Base-by-base conservation (phyloP, 148 eudicot genomes). In the Amaranthus palmeri region DNA sequence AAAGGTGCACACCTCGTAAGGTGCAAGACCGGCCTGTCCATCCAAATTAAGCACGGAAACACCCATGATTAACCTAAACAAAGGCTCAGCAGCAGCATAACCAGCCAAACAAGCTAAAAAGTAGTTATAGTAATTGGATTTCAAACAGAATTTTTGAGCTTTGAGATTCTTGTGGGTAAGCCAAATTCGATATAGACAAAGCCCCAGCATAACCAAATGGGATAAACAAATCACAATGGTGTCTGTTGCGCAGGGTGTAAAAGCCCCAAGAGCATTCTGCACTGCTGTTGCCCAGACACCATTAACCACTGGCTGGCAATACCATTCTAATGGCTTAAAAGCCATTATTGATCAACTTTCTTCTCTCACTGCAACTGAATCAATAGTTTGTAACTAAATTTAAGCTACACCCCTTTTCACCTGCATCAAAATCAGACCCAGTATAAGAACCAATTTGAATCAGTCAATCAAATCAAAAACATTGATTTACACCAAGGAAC, bases 211-310 rank as follows among this genome's bases (percentile, higher is more conserved):
- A 76, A 82, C 83, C 83, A 89, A 71, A 82, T 88, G 82, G 36
- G 98, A 89, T 67, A 89, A 47, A 61, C 80, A 71, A 46, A 85
- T 77, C 67, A 95, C 98, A 52, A 91, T 10, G 69, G 88, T 74
- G 75, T 91, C 90, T 3, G 86, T 88, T 67, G 85, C 88, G 82
- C 98, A 95, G 0, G 98, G 98, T 40, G 98, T 91, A 82, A 83
- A 95, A 75, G 88, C 88, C 73, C 97, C 98, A 74, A 95, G 72
- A 14, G 90, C 92, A 85, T 91, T 95, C 44, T 82, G 86, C 72
- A 90, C 97, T 36, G 76, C 76, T 74, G 83, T 85, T 70, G 88
- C 84, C 98, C 98, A 95, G 45, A 82, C 88, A n/a, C 98, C 96
- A 78, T 89, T 81, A 25, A 75, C 85, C 83, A 83, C 96, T 52